Conservation (phyloP, 441 rosid species). For the Adansonia madagascariensis region DNA sequence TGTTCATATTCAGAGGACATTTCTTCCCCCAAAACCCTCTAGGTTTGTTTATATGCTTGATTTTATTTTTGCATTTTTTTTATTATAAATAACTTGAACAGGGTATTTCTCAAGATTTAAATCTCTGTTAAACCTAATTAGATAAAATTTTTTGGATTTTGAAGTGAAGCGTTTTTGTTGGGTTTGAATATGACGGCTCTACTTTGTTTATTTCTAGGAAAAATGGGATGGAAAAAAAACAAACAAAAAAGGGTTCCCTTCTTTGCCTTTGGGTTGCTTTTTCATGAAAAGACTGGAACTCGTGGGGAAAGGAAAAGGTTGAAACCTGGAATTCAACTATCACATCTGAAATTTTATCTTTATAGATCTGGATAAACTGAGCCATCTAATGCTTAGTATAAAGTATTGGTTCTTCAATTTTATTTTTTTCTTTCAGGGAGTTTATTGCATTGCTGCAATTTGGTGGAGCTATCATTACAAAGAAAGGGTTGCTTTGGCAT, state of each 20-base stretch:
- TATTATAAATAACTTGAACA: background rate
- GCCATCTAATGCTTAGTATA: background rate
- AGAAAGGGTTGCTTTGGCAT: constrained; percentile 68
- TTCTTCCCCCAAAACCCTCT: constrained; percentile 40
- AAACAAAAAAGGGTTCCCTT: background rate
- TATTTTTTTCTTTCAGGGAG: constrained; percentile 43
- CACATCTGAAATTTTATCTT: background rate
- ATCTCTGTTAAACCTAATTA: background rate
- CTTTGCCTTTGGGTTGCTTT: background rate
- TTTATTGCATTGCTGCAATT: constrained; percentile 50
- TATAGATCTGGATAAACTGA: background rate
- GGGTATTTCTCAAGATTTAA: background rate
- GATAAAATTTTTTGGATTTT: constrained; percentile 4
- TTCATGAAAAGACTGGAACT: background rate
- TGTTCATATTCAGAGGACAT: constrained; percentile 41
- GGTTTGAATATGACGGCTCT: background rate
- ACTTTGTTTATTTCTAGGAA: constrained; percentile 12
- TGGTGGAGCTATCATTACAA: constrained; percentile 69
- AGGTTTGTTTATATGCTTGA: constrained; percentile 39
- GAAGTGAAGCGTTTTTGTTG: background rate
- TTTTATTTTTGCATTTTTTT: background rate
- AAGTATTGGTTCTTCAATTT: background rate
- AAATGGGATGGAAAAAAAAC: background rate
- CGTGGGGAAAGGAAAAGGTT: background rate
- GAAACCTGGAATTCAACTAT: background rate